Conservation (phyloP, 2,329 filamentous ascomycete genomes). For the Trichophyton benhamiae region DNA sequence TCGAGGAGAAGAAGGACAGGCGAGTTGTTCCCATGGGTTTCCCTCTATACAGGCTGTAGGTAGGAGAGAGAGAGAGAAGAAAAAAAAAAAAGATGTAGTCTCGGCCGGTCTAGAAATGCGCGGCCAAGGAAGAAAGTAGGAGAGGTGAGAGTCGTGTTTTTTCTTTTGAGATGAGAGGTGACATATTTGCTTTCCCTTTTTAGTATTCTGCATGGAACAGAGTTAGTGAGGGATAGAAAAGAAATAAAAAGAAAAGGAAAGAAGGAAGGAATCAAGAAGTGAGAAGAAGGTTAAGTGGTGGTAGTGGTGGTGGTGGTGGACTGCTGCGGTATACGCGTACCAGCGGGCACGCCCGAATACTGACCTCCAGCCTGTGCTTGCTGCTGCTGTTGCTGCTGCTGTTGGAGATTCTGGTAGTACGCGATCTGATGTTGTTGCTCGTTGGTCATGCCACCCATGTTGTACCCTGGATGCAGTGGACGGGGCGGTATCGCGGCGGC, state of each 20-base stretch:
- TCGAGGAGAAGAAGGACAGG: background rate
- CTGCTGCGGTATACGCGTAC: too few relatives aligned
- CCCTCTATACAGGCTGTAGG: background rate
- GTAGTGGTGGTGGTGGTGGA: background rate
- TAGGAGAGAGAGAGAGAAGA: too few relatives aligned
- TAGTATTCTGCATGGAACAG: background rate
- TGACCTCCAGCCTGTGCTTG: slow-evolving; percentile 54
- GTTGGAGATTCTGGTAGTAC: slow-evolving; percentile 71
- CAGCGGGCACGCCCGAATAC: slow-evolving; percentile 33
- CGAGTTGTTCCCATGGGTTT: background rate
- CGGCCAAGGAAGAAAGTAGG: background rate
- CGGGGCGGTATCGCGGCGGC: slow-evolving; percentile 53
- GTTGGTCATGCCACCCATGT: slow-evolving; percentile 38
- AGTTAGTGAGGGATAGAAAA: background rate
- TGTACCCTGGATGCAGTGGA: slow-evolving; percentile 54
- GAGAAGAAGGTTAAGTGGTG: background rate
- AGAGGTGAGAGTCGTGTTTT: background rate
- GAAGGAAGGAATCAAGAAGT: background rate
- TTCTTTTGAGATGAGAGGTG: background rate
- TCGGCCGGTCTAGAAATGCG: background rate
- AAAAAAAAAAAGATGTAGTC: background rate
- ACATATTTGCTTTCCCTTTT: background rate
- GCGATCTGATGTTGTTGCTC: slow-evolving; percentile 63
- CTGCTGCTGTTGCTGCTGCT: slow-evolving; percentile 58
- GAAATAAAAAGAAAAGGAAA: background rate